Base-by-base conservation (phyloP, 202 grass and related monocot genomes). In the Schoenoplectus triqueter region DNA sequence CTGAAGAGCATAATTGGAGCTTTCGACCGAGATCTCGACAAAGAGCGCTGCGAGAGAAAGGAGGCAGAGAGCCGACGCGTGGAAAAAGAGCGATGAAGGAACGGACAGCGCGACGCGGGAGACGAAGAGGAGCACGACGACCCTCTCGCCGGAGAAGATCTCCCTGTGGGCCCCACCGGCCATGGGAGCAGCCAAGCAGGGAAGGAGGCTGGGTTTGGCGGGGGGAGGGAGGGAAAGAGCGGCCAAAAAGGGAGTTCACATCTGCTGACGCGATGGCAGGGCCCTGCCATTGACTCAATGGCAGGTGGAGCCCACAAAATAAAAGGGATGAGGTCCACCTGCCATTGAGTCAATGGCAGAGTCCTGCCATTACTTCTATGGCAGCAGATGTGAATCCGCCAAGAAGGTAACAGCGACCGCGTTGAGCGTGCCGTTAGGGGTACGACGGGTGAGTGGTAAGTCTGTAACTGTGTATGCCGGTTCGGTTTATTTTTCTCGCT, bases 71-170 rank as follows among this genome's bases (percentile, higher is more conserved):
- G 82, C 76, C 48, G 76, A 41, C 10, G 82, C 75, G 71, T 92
- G 88, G 69, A 86, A 80, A 10, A 67, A 21, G 62, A 98, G 91
- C 66, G 61, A 14, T 45, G 82, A 67, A 40, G 95, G 95, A 20
- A 84, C 90, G 40, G 84, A 87, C 59, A 91, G 75, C 39, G 90
- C 88, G 14, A 98, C 95, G 69, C 88, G 88, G 10, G 88, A 91
- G 63, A 90, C 90, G 88, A 98, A 98, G 64, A 98, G 85, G 84
- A 95, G 84, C 40, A 98, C 91, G 64, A 98, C 93, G 59, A 85
- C 78, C 6, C 93, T 86, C 93, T 98, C 95, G 44, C 95, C 95
- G 67, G 86, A 85, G 91, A 87, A 21, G 68, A 91, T 56, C 67
- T 85, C 67, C 55, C 21, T 63, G 85, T 52, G 86, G 84, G 64